Base-by-base conservation (phyloP, 2,329 filamentous ascomycete species). In the Ophiostoma perfectum region DNA sequence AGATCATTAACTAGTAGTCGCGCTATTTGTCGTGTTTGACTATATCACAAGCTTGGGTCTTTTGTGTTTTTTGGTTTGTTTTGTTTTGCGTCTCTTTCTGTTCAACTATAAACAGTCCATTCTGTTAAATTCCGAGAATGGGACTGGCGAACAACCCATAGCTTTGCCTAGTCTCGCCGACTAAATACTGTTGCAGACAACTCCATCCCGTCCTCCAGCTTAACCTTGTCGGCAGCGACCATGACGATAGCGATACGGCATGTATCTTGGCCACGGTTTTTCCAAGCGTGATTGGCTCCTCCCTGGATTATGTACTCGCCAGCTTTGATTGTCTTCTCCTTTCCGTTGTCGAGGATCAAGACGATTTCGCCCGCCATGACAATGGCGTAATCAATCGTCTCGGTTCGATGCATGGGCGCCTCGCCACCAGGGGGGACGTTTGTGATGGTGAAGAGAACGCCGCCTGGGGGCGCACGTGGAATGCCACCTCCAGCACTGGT, bases 201-300 rank as follows among this genome's bases (percentile, higher is more conserved):
- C 49, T 55, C 49, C n/a, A 16, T 55, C 5, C 49, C 49, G 14
- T 55, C 49, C 18, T 39, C 73, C 8, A 80, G 74, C 62, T 74
- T 73, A 65, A 83, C 73, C 73, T 79, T 78, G 64, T 81, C 75
- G 16, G 77, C 75, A 7, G 77, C 77, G 3, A 82, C 72, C 76
- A 78, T 77, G 52, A 82, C 77, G 67, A 76, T 78, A 58, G 80
- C 72, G 0, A 82, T 74, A 38, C 78, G 74, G 65, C 78, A 81
- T 16, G 76, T 70, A 63, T 78, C 75, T 69, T 83, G 82, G 49
- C n/a, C 49, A 11, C 49, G 49, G 49, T 55, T 55, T 16, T 76
- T 72, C 80, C 81, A 84, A 11, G 74, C 73, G 72, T 84, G 82
- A 67, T 79, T 81, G 8, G 75, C 76, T 0, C 81, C 81, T 55